Base-by-base conservation (phyloP, 1,284 basidiomycete species). In the Malassezia slooffiae region DNA sequence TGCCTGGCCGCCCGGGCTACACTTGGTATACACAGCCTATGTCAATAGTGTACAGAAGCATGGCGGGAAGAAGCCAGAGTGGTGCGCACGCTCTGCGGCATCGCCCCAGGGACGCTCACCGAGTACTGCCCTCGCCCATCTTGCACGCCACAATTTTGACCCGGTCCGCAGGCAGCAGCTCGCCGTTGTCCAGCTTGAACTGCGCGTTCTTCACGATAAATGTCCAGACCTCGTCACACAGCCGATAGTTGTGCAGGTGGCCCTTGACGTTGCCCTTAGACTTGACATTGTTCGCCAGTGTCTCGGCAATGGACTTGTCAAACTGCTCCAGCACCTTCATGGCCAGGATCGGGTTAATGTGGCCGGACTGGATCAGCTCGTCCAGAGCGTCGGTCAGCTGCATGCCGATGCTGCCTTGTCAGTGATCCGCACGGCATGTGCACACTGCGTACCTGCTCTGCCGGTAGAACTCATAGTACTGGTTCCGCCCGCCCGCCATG, bases 331-430 rank as follows among this genome's bases (percentile, higher is more conserved):
- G 73, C 7, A 96, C 88, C 70, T 91, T 85, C 84, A 96, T 89
- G 11, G 91, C 91, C 52, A 97, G 73, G 72, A 97, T 90, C 2
- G 93, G 91, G 16, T 90, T 93, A 60, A 97, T 96, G 47, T 87
- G 83, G 2, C 91, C 91, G 58, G 83, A 86, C 39, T 90, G 93
- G 66, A 97, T 97, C 51, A 97, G 79, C 74, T 97, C 91, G 73
- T 97, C 91, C 59, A 97, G 80, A 54, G 91, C 89, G 75, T 97
- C 91, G n/a, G 91, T 95, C 43, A 97, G 77, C 34, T 91, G 88
- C 76, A 90, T 87, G 31, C 91, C 91, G 72, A 96, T 87, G 57
- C 91, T 96, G 46, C 24, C 16, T n/a, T n/a, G 24, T 21, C 0
- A 40, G 20, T 13, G n/a, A n/a, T n/a, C 21, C 31, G 15, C 12